phyloP scores from a whole-genome alignment of 495 filamentous ascomycete species.

The Neurospora africana region DNA sequence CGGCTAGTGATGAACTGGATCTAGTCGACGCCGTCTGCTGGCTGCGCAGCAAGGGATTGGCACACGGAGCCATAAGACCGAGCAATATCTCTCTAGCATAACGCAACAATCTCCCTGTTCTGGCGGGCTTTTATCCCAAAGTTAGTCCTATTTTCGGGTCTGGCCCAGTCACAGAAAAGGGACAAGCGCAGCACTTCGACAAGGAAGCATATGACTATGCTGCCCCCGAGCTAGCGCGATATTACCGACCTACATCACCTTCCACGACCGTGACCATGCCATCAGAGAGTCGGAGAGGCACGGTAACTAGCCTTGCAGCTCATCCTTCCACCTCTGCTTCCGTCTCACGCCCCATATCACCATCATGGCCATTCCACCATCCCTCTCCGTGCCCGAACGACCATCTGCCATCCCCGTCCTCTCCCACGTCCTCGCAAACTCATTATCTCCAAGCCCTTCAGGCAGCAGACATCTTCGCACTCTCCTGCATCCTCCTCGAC shows the following conservation, averaged over 20 bases:
- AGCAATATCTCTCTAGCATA: background rate
- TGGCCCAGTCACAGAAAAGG: background rate
- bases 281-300: background rate
- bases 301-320: constrained; percentile 7
- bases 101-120: background rate
- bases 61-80: constrained; percentile 74
- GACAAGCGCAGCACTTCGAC: constrained; percentile 32
- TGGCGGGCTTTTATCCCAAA: background rate
- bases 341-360: constrained; percentile 6
- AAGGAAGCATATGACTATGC: constrained; percentile 82
- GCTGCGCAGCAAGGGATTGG: constrained; percentile 61
- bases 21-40: constrained; percentile 66
- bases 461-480: constrained; percentile 65
- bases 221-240: constrained; percentile 52
- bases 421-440: constrained; percentile 8
- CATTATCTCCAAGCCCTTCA: constrained; percentile 32
- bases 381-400: background rate
- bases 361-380: background rate
- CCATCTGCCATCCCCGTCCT: background rate
- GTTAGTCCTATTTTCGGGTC: background rate
- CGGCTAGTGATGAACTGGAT: constrained; percentile 66
- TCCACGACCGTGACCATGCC: background rate
- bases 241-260: background rate
- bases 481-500: constrained; percentile 60
- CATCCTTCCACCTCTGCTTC: constrained; percentile 22